Evolutionary conservation across 2,329 filamentous ascomycete genomes (phyloP).

Genomic region (Curvularia sp.): DNA sequence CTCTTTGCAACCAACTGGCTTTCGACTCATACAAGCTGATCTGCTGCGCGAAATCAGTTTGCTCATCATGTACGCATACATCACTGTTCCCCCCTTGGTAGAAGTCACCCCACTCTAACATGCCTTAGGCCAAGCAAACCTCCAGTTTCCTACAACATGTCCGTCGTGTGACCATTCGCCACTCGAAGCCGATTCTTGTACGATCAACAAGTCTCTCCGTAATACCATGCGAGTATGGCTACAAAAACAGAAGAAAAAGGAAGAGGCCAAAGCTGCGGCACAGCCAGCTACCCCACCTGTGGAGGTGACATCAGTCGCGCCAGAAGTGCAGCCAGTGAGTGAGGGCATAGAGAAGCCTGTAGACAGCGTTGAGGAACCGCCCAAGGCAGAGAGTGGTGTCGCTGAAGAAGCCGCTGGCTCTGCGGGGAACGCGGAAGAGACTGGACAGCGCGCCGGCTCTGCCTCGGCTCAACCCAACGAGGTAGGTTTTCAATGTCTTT

Average conservation of each 20-base stretch:
- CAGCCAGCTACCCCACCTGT: slow-evolving; percentile 39
- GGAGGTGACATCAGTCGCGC: slow-evolving; percentile 28
- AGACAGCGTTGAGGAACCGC: slow-evolving; percentile 40
- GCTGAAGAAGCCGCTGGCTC: slow-evolving; percentile 20
- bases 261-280: slow-evolving; percentile 44
- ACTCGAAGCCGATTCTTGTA: slow-evolving; percentile 84
- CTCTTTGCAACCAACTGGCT: slow-evolving; percentile 88
- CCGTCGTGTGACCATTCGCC: slow-evolving; percentile 94
- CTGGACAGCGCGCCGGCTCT: slow-evolving; percentile 27
- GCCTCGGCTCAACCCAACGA: slow-evolving; percentile 30
- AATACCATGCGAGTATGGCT: slow-evolving; percentile 92
- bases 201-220: slow-evolving; percentile 86
- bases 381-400: slow-evolving; percentile 20
- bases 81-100: background rate
- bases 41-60: slow-evolving; percentile 95
- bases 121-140: slow-evolving; percentile 39
- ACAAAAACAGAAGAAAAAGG: slow-evolving; percentile 80
- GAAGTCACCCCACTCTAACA: slow-evolving; percentile 11
- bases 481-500: slow-evolving; percentile 31
- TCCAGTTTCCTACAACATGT: slow-evolving; percentile 78
- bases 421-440: slow-evolving; percentile 22
- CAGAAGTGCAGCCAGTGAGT: slow-evolving; percentile 30
- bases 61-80: slow-evolving; percentile 76
- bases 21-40: slow-evolving; percentile 89
- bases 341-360: slow-evolving; percentile 38